A percentile compares a stretch with the other conserved stretches of the same genome.
phyloP scores from a whole-genome alignment of 371 early-diverging fungal genomes.

The Mortierella sp. region DNA sequence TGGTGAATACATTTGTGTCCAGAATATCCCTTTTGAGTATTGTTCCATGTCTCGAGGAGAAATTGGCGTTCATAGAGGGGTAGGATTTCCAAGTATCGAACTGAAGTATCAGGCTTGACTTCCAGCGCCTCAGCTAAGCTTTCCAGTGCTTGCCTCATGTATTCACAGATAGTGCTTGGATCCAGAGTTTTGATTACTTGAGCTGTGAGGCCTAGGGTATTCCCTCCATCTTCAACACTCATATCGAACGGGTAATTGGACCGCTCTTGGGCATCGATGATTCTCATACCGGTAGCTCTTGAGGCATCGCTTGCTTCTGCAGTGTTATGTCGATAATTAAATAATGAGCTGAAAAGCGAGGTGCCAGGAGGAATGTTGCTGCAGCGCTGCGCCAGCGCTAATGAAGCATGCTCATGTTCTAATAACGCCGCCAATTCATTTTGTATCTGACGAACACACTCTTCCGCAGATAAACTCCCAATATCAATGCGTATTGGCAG shows the following conservation, averaged over 20 bases:
- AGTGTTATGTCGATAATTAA: conserved; percentile 45
- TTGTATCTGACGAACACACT: conserved; percentile 18
- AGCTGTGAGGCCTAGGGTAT: too few relatives aligned
- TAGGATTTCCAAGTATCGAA: conserved; percentile 1
- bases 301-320: too few relatives aligned
- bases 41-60: conserved; percentile 14
- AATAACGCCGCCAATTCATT: conserved; percentile 10
- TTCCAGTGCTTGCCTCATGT: too few relatives aligned
- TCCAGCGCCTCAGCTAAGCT: too few relatives aligned
- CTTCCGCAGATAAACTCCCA: conserved; percentile 7
- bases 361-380: conserved; percentile 26
- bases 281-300: too few relatives aligned
- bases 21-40: neutral
- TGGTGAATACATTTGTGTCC: conserved; percentile 6
- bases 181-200: too few relatives aligned
- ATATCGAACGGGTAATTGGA: too few relatives aligned
- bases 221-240: too few relatives aligned
- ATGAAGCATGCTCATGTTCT: too few relatives aligned
- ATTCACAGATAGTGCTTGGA: too few relatives aligned
- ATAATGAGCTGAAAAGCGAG: conserved; percentile 21
- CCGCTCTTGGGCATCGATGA: too few relatives aligned
- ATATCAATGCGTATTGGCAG: conserved; percentile 28
- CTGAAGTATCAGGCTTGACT: too few relatives aligned
- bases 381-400: conserved; percentile 40
- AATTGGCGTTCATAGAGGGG: conserved; percentile 2